Base-by-base conservation (phyloP, 2,329 filamentous ascomycete species). In the Xylariaceae sp. region DNA sequence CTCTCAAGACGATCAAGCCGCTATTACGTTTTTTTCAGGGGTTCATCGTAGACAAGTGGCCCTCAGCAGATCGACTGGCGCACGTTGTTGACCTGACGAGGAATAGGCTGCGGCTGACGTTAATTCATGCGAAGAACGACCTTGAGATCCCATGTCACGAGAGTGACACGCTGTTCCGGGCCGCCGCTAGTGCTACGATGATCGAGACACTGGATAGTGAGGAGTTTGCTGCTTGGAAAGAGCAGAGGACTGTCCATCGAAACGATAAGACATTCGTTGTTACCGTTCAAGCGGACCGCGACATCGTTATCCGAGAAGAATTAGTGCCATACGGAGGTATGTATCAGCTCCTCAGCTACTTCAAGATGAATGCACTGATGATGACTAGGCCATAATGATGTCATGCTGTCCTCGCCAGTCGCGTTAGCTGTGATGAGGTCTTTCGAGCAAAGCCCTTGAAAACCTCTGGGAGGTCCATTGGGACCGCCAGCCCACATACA, bases 101-200 rank as follows among this genome's bases (percentile, higher is more conserved):
- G 47, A 71, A 50, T 46, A 69, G 68, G 56, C 48, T 93, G 9
- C 74, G 82, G 17, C 66, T 96, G 16, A 81, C 78, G 33, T 68
- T 96, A 32, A 67, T 97, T 3, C 91, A 96, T 55, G 87, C 89
- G 13, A 74, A 76, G 40, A 79, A 95, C 56, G 91, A 97, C 60
- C 68, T 70, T 44, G 88, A 95, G 53, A 95, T 97, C 45, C 82
- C 87, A 0, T 91, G 80, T 67, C 74, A 68, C 1, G 82, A 89
- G 56, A 80, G 81, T 33, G 76, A 83, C 52, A 72, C 69, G 50
- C 64, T 87, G 2, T 88, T 87, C 57, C 67, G 67, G 22, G 72
- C 75, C 1, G 78, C 81, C 0, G 76, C 76, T 2, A 73, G 72
- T 39, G 76, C 77, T 34, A 70, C 71, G 2, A 59, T 68, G 2